These are phyloP conservation scores for Talaromyces sp. DNA, from an alignment of 2,329 filamentous ascomycete species.

Conservation along the genomic window DNA sequence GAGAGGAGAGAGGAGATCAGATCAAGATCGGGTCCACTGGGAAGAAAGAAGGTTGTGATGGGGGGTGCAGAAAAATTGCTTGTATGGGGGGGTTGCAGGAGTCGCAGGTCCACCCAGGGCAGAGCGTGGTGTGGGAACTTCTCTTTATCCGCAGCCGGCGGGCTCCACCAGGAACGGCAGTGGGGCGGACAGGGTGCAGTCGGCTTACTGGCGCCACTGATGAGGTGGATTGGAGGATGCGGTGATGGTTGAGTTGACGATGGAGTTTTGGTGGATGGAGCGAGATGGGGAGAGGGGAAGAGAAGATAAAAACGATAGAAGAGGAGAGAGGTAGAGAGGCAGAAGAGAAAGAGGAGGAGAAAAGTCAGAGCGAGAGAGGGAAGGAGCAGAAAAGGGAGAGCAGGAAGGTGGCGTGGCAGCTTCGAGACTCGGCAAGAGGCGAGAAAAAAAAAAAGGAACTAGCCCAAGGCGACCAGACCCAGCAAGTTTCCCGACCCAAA, in stretches of 20 bases:
- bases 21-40: conserved; percentile 23
- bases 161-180: conserved; percentile 35
- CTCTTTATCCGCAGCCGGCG: conserved; percentile 36
- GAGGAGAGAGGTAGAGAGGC: conserved; percentile 17
- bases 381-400: conserved; percentile 11
- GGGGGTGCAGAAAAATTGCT: conserved; percentile 23
- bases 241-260: conserved; percentile 10
- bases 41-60: conserved; percentile 19
- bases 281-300: not conserved
- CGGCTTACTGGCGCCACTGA: conserved; percentile 1
- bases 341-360: conserved; percentile 6
- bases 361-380: conserved; percentile 14
- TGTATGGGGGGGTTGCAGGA: conserved; percentile 14
- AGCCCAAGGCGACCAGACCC: not conserved
- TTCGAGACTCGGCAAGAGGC: not conserved
- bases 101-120: conserved; percentile 33
- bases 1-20: conserved; percentile 11
- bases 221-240: not conserved
- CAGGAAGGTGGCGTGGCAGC: not conserved
- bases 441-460: not conserved
- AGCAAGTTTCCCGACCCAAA: not conserved
- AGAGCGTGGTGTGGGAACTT: conserved; percentile 34
- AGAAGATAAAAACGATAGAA: no score
- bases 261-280: not conserved
- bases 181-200: conserved; percentile 33